phyloP scores from a whole-genome alignment of 768 basidiomycete genomes.

The Psilocybe azurescens region DNA sequence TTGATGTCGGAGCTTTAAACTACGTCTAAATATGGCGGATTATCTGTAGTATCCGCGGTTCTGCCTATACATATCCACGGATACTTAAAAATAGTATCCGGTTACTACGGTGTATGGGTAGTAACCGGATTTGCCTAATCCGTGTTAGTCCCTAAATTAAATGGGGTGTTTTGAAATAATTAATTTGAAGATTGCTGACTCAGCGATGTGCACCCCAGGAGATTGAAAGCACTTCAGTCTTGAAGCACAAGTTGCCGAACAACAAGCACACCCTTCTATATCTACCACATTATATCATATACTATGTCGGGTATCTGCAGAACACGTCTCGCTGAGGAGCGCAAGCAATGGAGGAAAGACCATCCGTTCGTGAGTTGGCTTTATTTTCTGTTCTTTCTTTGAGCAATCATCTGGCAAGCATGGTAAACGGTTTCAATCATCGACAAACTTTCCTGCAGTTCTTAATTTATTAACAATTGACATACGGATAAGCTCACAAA shows the following conservation, averaged over 20 bases:
- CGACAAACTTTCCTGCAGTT: background rate
- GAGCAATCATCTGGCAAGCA: background rate
- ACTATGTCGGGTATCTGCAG: slow-evolving; percentile 92
- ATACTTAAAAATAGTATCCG: too few species aligned
- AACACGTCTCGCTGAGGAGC: slow-evolving; percentile 92
- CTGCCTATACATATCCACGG: too few species aligned
- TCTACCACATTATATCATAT: background rate
- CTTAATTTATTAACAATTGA: background rate
- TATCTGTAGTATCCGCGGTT: too few species aligned
- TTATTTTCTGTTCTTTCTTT: slow-evolving; percentile 2
- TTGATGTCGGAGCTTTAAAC: too few species aligned
- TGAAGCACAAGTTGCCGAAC: background rate
- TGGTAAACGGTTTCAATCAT: background rate
- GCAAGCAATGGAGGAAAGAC: slow-evolving; percentile 99
- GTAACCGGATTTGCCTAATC: too few species aligned
- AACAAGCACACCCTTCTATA: background rate
- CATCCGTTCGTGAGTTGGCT: slow-evolving; percentile 88
- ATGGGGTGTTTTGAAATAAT: slow-evolving; percentile 13
- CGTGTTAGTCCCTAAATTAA: too few species aligned
- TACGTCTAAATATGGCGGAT: too few species aligned
- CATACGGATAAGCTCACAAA: background rate
- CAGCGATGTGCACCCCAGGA: slow-evolving; percentile 13
- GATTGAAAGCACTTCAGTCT: background rate
- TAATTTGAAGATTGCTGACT: slow-evolving; percentile 24
- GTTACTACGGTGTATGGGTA: too few species aligned